Base-by-base conservation (phyloP, 148 eudicot genomes). In the Salicornia ramosissima region DNA sequence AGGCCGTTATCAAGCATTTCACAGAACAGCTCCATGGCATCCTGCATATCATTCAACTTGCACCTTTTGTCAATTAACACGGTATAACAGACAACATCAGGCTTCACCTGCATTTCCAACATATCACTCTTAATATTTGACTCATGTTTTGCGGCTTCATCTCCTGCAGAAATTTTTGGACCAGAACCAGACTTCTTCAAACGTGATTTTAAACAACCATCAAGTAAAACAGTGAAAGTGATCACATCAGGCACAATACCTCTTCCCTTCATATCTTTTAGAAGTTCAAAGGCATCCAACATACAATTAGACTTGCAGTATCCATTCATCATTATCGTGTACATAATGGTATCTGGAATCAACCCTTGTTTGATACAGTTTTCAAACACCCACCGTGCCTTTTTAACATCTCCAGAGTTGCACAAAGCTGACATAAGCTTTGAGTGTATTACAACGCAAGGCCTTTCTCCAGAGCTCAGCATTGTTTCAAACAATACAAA, bases 291-390 rank as follows among this genome's bases (percentile, higher is more conserved):
- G 55, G 92, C 96, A 57, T 81, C 74, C 24, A 25, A 22, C 72
- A 86, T 29, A 56, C 49, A 22, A 72, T 86, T 84, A 22, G 31
- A 75, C 70, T 71, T 81, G 73, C 85, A 84, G 65, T 85, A 90
- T 14, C 96, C 92, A 64, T 86, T 75, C 52, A 90, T 65, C 92
- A 90, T 83, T 28, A 81, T 86, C 24, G 90, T 90, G 84, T 88
- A 88, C 63, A 77, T 84, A 64, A 83, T 69, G 31, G 79, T 72
- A 80, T 90, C 96, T 19, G 90, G 87, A 49, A 22, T 49, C 30
- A 80, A 67, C 14, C 90, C 87, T 66, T 73, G 73, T 45, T 34
- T n/a, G 16, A 84, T 68, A 85, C 88, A 78, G 18, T 50, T 56
- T 72, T 84, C 82, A 73, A 87, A 86, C 57, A 83, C 75, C 87